These are phyloP conservation scores for Nicotiana undulata DNA, from an alignment of 257 asterid genomes.

Conservation along the genomic window DNA sequence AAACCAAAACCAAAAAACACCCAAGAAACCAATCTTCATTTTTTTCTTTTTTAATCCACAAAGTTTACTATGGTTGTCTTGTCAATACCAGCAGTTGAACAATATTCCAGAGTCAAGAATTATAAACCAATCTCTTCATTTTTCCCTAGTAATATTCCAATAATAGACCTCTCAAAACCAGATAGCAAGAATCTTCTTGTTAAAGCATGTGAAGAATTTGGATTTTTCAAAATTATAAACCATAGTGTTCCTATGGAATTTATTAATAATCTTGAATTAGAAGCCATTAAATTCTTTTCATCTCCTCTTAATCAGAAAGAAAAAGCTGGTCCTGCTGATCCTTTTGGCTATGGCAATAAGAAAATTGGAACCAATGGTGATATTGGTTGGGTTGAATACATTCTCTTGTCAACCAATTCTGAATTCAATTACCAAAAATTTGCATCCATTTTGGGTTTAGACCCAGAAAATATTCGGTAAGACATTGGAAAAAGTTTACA, in stretches of 20 bases:
- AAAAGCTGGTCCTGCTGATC: neutral
- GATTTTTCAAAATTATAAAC: neutral
- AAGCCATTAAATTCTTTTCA: slow-evolving; percentile 3
- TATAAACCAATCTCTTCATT: neutral
- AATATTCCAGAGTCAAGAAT: neutral
- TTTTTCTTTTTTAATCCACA: neutral
- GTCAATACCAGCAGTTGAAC: neutral
- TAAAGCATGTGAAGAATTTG: slow-evolving; percentile 2
- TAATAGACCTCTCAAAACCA: neutral
- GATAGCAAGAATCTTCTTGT: neutral
- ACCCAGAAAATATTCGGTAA: neutral
- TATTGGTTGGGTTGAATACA: slow-evolving; percentile 7
- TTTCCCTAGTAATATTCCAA: neutral
- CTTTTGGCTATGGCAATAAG: neutral
- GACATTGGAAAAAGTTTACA: neutral
- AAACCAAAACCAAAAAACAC: neutral
- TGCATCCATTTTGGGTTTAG: neutral
- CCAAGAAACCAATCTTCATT: no score
- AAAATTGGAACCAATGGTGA: slow-evolving; percentile 1
- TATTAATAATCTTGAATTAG: neutral
- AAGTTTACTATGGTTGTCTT: neutral
- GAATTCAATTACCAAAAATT: neutral
- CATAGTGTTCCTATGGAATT: slow-evolving; percentile 5
- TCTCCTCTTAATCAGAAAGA: neutral
- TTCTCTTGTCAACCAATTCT: slow-evolving; percentile 1